Base-by-base conservation (phyloP, 306 rosid genomes). In the Hylodesmum podocarpum region DNA sequence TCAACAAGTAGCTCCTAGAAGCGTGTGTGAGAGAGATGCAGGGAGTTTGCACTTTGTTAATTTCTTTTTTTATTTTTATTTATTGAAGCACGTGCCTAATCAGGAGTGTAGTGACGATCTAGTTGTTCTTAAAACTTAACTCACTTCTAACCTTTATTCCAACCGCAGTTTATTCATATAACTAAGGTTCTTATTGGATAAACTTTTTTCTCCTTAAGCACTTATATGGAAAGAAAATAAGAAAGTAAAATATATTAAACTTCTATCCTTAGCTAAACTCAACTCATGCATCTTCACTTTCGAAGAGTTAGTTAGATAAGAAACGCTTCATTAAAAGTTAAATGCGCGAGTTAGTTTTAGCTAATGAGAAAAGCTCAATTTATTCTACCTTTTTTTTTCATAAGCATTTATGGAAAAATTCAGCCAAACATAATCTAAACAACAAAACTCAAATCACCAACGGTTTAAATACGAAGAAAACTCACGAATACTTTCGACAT, bases 401-500 rank as follows among this genome's bases (percentile, higher is more conserved):
- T 3, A 19, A 50, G 57, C 8, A 11, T 41, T 15, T 15, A 51
- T 21, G 19, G 15, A 51, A 18, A 51, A 21, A 15, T 21, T 9
- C 22, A 21, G 19, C 14, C 15, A 21, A 21, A 51, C 29, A 51
- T 51, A 11, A n/a, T 3, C 0, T 46, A 25, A 2, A 9, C 37
- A n/a, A 28, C 65, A 3, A 58, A 81, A 62, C 16, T 54, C 0
- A n/a, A 70, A 28, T 44, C 4, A 67, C 74, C 37, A 58, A 49
- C 1, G 50, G 9, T 22, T 66, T 50, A 24, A 8, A 33, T 3
- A 57, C 7, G 22, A 46, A 28, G 25, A 59, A 79, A 77, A 51
- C 87, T 5, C 84, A 92, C 99, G 94, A 88, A 72, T 96, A 96
- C 77, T 93, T 96, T 80, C 98, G 85, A 70, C 93, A 89, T 86